Evolutionary conservation across 1,284 basidiomycete species (phyloP), one percentile per base, ranked within the genome.

Genomic region (Ganoderma resinaceum): DNA sequence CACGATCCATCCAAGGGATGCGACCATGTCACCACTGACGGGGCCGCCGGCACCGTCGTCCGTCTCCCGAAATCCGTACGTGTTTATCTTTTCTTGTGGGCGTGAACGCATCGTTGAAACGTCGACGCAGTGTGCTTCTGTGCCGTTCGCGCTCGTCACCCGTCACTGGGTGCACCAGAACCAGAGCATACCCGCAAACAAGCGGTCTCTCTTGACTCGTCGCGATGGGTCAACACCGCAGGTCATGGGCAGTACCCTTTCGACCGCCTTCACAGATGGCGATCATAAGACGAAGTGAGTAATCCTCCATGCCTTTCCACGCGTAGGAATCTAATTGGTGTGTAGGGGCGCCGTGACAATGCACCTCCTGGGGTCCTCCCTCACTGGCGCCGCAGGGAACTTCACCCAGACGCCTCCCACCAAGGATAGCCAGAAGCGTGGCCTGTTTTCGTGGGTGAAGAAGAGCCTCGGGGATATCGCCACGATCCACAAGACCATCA

Each of bases 141-240:
- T 78, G 65, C 82, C 86, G 0, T 89, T 89, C 72, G 86, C 86
- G 0, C 80, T 85, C 11, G 81, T 89, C n/a, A 81, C 84, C 0
- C 78, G 76, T 8, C 78, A 82, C 3, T 83, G 79, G 79, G 74
- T 80, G 14, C 76, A 83, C 8, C 72, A 78, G 35, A 71, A 81
- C 71, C 86, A 87, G 72, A 79, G 81, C 4, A 76, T 87, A 26
- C 85, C 86, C 0, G 61, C 72, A 0, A 61, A 63, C 46, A 67
- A 84, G 38, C 75, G 77, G 2, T 62, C 71, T 2, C 74, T 77
- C 33, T 68, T 86, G 29, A 72, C 73, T n/a, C 78, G 80, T 53
- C 78, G 81, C 20, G 80, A 81, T 71, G 81, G 78, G 5, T 68
- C 69, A 1, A 68, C 76, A 12, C 80, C 81, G 11, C 61, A 66